phyloP scores from a whole-genome alignment of 768 basidiomycete genomes.

The Psilocybe cyanescens region DNA sequence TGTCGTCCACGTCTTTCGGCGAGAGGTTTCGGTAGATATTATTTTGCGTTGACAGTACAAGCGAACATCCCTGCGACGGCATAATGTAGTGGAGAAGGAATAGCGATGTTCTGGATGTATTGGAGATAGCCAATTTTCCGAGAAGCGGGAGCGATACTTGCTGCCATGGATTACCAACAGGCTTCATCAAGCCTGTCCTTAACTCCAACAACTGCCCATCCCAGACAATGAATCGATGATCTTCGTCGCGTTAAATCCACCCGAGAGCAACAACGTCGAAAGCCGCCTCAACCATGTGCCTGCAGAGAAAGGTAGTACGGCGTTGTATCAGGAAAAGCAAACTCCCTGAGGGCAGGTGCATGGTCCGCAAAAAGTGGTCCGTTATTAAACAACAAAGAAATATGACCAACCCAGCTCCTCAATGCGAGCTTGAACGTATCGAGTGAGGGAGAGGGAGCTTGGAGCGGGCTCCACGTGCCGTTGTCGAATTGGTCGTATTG shows the following conservation, averaged over 20 bases:
- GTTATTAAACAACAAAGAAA: too few relatives aligned
- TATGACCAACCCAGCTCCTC: too few relatives aligned
- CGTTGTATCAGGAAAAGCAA: too few relatives aligned
- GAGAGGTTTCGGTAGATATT: neutral
- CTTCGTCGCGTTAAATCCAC: too few relatives aligned
- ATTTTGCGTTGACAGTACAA: neutral
- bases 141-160: neutral
- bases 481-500: too few relatives aligned
- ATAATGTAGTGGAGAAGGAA: neutral
- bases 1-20: neutral
- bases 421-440: too few relatives aligned
- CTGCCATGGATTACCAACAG: neutral
- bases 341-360: too few relatives aligned
- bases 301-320: too few relatives aligned
- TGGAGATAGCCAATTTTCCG: neutral
- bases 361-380: too few relatives aligned
- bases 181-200: neutral
- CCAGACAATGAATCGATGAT: neutral
- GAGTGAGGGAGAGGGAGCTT: too few relatives aligned
- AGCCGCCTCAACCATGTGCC: neutral
- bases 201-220: neutral
- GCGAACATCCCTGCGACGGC: neutral
- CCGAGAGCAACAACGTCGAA: neutral
- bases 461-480: too few relatives aligned
- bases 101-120: neutral